phyloP scores from a whole-genome alignment of 148 eudicot species.

The Silene uniflora region DNA sequence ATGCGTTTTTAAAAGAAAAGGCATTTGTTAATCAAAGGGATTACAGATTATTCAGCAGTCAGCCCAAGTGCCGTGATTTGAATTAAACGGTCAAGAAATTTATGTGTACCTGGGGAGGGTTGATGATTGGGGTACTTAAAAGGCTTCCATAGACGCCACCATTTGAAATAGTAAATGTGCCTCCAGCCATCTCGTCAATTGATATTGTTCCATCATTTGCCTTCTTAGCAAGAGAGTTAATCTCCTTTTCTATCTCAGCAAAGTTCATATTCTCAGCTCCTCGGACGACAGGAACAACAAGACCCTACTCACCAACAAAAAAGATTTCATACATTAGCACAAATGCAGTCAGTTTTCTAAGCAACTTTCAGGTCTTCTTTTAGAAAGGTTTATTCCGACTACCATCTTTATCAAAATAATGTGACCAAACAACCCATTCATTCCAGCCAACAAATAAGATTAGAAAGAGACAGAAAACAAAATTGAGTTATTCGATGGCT shows the following conservation, averaged over 20 bases:
- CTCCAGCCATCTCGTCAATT: slow-evolving; percentile 97
- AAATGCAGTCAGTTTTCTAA: not conserved
- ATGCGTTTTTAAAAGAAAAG: not conserved
- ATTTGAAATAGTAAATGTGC: slow-evolving; percentile 88
- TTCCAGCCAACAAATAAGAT: not conserved
- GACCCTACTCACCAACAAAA: slow-evolving; percentile 46
- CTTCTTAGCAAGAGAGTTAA: slow-evolving; percentile 83
- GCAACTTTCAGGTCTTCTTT: not conserved
- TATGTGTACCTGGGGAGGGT: slow-evolving; percentile 85
- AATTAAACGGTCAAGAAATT: not conserved
- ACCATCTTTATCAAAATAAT: too few species aligned
- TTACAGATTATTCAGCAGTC: not conserved
- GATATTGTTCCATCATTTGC: slow-evolving; percentile 81
- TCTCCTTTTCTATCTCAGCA: slow-evolving; percentile 88
- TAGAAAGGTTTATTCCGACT: not conserved
- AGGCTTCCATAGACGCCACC: slow-evolving; percentile 99
- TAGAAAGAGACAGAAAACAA: not conserved
- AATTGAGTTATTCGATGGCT: not conserved
- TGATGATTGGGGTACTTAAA: slow-evolving; percentile 91
- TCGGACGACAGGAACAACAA: slow-evolving; percentile 93
- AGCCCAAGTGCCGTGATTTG: not conserved
- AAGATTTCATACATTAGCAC: not conserved
- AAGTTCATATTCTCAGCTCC: slow-evolving; percentile 81
- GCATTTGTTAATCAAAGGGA: not conserved
- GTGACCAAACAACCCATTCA: not conserved